Evolutionary conservation across 2,329 filamentous ascomycete species (phyloP).

Genomic region (Ophiostoma australiae): DNA sequence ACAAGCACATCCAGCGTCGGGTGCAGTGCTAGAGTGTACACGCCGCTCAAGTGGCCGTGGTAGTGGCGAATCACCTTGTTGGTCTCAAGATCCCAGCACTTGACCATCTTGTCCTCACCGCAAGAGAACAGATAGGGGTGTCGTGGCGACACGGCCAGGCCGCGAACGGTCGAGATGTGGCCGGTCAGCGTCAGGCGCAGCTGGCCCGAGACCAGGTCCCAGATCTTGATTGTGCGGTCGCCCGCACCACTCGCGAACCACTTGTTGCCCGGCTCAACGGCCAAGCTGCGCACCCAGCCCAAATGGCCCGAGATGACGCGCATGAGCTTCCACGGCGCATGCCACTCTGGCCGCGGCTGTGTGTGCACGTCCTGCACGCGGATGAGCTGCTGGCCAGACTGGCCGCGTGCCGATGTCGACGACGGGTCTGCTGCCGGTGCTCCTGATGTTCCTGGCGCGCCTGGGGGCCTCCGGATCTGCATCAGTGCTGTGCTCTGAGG

Average conservation of each 20-base stretch:
- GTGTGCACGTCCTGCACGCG: constrained; percentile 33
- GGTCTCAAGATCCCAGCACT: constrained; percentile 99
- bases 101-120: constrained; percentile 99
- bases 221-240: constrained; percentile 97
- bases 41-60: constrained; percentile 91
- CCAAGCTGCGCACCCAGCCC: constrained; percentile 85
- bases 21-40: constrained; percentile 90
- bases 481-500: constrained; percentile 37
- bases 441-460: constrained; percentile 28
- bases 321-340: constrained; percentile 97
- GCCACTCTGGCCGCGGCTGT: constrained; percentile 79
- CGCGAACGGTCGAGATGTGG: constrained; percentile 89
- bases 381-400: constrained; percentile 37
- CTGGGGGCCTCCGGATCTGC: constrained; percentile 32
- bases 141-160: constrained; percentile 82
- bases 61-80: constrained; percentile 99
- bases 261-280: constrained; percentile 92
- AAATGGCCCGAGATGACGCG: constrained; percentile 94
- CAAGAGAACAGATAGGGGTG: constrained; percentile 98
- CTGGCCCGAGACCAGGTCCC: constrained; percentile 87
- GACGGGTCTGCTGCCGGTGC: constrained; percentile 28
- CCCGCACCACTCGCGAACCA: constrained; percentile 97
- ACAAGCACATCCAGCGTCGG: constrained; percentile 92
- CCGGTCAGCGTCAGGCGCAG: constrained; percentile 82
- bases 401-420: constrained; percentile 32